Conservation (phyloP, 306 rosid species). For the Albizia julibrissin region DNA sequence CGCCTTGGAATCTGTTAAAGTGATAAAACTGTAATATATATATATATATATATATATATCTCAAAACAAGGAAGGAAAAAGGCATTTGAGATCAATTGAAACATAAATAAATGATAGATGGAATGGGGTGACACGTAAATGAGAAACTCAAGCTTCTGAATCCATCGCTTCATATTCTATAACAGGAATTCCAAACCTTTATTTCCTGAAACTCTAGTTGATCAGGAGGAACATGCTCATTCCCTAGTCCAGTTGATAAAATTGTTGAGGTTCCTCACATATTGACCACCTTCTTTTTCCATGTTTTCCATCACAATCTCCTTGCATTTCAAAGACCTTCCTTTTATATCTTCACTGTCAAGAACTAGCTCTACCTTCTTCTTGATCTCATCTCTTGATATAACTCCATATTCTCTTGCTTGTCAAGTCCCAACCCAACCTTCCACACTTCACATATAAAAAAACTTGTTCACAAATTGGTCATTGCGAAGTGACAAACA, state of each 20-base stretch:
- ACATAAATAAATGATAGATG: neutral
- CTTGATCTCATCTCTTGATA: constrained; percentile 28
- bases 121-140: neutral
- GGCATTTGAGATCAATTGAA: neutral
- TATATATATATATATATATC: too few relatives aligned
- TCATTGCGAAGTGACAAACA: neutral
- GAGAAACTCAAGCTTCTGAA: neutral
- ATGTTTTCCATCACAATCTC: neutral
- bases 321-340: constrained; percentile 17
- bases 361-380: constrained; percentile 29
- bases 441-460: neutral
- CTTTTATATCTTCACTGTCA: constrained; percentile 21
- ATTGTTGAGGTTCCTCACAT: neutral
- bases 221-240: neutral
- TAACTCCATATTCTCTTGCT: constrained; percentile 3
- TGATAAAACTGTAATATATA: too few relatives aligned
- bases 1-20: too few relatives aligned
- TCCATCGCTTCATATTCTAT: neutral
- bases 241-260: neutral
- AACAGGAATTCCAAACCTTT: neutral
- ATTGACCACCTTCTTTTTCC: neutral
- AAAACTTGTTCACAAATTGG: neutral
- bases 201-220: neutral
- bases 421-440: constrained; percentile 24
- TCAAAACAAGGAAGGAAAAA: too few relatives aligned